phyloP scores from a whole-genome alignment of 345 rosid species.

The Nasturtium officinale region DNA sequence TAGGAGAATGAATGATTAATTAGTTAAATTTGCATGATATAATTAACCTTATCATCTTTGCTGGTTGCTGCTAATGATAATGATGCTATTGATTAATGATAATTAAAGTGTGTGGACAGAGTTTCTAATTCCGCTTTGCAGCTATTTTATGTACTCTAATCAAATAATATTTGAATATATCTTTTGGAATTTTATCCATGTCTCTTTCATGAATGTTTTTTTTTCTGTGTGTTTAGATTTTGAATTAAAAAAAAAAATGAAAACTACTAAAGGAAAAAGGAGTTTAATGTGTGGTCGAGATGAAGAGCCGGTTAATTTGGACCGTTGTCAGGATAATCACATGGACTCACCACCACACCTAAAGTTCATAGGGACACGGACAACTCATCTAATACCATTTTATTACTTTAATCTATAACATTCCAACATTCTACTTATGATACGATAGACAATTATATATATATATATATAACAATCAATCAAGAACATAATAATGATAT shows the following conservation, averaged over 20 bases:
- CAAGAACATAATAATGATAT: no score
- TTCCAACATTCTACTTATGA: background rate
- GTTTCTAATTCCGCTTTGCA: constrained; percentile 28
- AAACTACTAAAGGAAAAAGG: background rate
- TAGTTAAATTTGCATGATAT: constrained; percentile 16
- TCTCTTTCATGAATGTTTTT: constrained; percentile 1
- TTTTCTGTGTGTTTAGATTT: background rate
- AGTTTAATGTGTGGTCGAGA: constrained; percentile 38
- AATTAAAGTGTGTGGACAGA: constrained; percentile 39
- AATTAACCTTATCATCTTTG: constrained; percentile 38
- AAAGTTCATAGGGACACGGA: constrained; percentile 20
- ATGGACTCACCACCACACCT: constrained; percentile 32
- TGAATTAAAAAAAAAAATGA: background rate
- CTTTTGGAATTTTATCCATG: constrained; percentile 16
- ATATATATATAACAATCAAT: no score
- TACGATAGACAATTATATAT: no score
- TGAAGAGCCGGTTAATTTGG: constrained; percentile 35
- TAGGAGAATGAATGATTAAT: background rate
- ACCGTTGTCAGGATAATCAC: constrained; percentile 44
- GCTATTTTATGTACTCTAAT: constrained; percentile 5
- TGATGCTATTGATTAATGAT: constrained; percentile 21
- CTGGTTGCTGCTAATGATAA: constrained; percentile 18
- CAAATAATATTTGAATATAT: constrained; percentile 10
- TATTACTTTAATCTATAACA: background rate
- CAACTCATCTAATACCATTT: constrained; percentile 20